These are phyloP conservation scores for Aegilops sharonensis DNA, from an alignment of 176 grass and related monocot genomes.

Conservation along the genomic window DNA sequence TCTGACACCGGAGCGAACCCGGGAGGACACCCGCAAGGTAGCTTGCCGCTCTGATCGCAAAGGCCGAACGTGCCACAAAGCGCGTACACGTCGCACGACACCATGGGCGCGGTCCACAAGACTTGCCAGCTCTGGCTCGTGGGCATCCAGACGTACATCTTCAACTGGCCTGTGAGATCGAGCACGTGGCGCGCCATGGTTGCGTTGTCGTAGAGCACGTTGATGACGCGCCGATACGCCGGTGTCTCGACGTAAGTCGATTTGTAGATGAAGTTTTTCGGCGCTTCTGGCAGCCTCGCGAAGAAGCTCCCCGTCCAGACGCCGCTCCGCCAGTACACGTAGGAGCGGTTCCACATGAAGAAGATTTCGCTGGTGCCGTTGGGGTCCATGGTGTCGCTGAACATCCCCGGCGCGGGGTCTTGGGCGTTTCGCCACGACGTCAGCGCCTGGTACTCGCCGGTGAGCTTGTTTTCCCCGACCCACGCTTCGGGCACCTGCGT, in stretches of 20 bases:
- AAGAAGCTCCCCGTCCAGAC: constrained; percentile 33
- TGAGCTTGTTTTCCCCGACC: constrained; percentile 28
- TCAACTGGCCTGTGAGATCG: constrained; percentile 32
- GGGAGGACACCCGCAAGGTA: constrained; percentile 10
- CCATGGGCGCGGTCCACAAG: constrained; percentile 24
- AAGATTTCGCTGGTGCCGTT: constrained; percentile 26
- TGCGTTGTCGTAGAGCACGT: constrained; percentile 29
- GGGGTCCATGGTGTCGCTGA: constrained; percentile 13
- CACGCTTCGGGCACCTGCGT: constrained; percentile 25
- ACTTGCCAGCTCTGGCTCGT: background rate
- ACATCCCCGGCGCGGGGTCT: constrained; percentile 38
- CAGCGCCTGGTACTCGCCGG: background rate
- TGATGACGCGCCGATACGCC: constrained; percentile 11
- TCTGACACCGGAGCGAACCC: constrained; percentile 20
- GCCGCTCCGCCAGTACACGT: constrained; percentile 32
- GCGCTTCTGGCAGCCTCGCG: constrained; percentile 19
- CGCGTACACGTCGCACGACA: constrained; percentile 27
- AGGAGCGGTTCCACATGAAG: constrained; percentile 26
- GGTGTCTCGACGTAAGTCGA: constrained; percentile 22
- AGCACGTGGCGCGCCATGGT: constrained; percentile 35
- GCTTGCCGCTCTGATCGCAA: constrained; percentile 5
- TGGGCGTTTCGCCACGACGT: constrained; percentile 23
- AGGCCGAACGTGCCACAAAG: constrained; percentile 21
- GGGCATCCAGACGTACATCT: constrained; percentile 26
- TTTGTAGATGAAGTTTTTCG: constrained; percentile 27